Percentiles rank a stretch among this genome's conserved stretches.
These are phyloP conservation scores for Amphicarpaea edgeworthii DNA, from an alignment of 306 rosid species.

Conservation along the genomic window DNA sequence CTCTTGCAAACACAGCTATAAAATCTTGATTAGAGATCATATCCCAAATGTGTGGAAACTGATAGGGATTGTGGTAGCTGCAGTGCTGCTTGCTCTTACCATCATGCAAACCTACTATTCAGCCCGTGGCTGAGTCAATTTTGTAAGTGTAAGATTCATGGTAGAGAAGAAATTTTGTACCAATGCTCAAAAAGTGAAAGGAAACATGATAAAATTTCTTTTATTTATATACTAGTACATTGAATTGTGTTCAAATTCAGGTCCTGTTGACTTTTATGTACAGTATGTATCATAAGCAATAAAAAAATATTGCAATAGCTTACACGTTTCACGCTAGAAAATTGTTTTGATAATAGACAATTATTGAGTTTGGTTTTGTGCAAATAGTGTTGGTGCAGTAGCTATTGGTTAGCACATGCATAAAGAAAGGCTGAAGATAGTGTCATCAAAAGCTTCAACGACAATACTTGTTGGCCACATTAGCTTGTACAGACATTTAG, in stretches of 20 bases:
- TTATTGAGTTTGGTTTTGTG: background rate
- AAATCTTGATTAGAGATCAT: constrained; percentile 41
- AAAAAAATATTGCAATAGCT: background rate
- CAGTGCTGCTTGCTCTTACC: constrained; percentile 42
- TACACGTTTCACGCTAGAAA: background rate
- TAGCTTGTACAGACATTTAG: background rate
- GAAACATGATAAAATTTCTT: background rate
- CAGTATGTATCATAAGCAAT: background rate
- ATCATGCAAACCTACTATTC: constrained; percentile 47
- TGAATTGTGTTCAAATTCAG: background rate
- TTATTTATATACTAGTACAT: background rate
- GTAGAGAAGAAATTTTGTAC: background rate
- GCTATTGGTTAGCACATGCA: constrained; percentile 9
- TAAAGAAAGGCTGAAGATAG: background rate
- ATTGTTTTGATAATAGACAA: background rate
- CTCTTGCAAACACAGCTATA: constrained; percentile 42
- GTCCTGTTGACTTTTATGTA: background rate
- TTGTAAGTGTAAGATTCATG: background rate
- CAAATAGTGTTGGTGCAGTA: background rate
- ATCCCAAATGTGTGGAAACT: constrained; percentile 49
- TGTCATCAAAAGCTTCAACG: constrained; percentile 18
- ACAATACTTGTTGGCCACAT: constrained; percentile 26
- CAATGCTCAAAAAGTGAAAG: constrained; percentile 8
- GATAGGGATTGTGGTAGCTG: constrained; percentile 41
- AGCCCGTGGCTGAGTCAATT: constrained; percentile 15